Conservation (phyloP, 805 yeast genomes). For the Millerozyma acaciae region DNA sequence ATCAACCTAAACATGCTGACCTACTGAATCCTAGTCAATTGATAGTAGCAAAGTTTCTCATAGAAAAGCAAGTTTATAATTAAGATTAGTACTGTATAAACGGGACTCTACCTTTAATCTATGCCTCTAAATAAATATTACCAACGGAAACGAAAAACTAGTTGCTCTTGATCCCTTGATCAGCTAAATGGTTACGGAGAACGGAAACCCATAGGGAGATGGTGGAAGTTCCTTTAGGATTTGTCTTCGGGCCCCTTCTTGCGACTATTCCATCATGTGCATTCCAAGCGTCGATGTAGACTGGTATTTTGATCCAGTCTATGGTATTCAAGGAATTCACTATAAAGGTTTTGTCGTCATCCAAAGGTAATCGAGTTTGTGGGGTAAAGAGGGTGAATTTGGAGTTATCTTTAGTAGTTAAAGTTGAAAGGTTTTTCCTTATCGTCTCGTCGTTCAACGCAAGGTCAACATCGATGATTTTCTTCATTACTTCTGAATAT, state of each 20-base stretch:
- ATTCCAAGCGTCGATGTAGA: constrained; percentile 65
- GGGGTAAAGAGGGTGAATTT: constrained; percentile 28
- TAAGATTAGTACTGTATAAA: too few relatives aligned
- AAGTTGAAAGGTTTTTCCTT: constrained; percentile 10
- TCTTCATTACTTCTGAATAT: constrained; percentile 4
- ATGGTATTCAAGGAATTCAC: constrained; percentile 55
- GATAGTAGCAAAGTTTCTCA: too few relatives aligned
- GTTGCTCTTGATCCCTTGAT: too few relatives aligned
- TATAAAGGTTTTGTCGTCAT: constrained; percentile 37
- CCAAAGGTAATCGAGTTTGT: constrained; percentile 28
- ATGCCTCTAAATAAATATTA: too few relatives aligned
- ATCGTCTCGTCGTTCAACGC: constrained; percentile 22
- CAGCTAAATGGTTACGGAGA: constrained; percentile 28
- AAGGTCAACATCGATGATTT: constrained; percentile 18
- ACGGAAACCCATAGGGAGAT: constrained; percentile 48
- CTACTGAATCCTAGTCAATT: too few relatives aligned
- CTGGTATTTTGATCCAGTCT: constrained; percentile 75
- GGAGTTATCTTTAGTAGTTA: constrained; percentile 14
- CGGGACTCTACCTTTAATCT: too few relatives aligned
- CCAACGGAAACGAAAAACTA: too few relatives aligned
- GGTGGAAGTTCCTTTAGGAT: constrained; percentile 50
- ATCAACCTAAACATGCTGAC: too few relatives aligned
- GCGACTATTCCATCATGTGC: constrained; percentile 88
- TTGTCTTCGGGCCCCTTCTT: constrained; percentile 55
- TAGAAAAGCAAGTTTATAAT: too few relatives aligned